Percentiles rank a stretch among this genome's conserved stretches.
Conservation (phyloP, 75 land plant genomes). For the Sequoia sempervirens region DNA sequence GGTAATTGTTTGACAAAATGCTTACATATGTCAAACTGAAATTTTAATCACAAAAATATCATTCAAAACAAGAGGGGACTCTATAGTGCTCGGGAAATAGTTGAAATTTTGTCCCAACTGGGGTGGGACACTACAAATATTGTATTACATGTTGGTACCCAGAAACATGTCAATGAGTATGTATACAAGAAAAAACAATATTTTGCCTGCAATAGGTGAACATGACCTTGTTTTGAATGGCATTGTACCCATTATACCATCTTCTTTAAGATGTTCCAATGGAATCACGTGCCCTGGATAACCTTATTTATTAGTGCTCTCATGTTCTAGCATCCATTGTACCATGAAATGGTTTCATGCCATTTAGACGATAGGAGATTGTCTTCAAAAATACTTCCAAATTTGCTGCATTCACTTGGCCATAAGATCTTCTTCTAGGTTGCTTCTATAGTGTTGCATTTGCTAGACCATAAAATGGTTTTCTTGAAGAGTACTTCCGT, state of each 20-base stretch:
- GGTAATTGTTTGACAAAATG: no score
- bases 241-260: background rate
- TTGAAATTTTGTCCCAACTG: no score
- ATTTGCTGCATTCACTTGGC: background rate
- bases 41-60: no score
- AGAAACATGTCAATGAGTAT: background rate
- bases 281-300: background rate
- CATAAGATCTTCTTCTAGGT: background rate
- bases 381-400: background rate
- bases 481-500: background rate
- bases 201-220: background rate
- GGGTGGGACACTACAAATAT: no score
- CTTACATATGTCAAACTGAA: no score
- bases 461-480: background rate
- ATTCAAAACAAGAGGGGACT: no score
- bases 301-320: background rate
- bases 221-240: background rate
- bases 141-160: background rate
- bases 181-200: background rate
- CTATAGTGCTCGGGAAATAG: no score
- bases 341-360: background rate
- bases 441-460: background rate
- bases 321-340: background rate
- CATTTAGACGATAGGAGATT: background rate
- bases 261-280: background rate